Conservation (phyloP, 345 rosid species). For the Moricandia moricandioides region DNA sequence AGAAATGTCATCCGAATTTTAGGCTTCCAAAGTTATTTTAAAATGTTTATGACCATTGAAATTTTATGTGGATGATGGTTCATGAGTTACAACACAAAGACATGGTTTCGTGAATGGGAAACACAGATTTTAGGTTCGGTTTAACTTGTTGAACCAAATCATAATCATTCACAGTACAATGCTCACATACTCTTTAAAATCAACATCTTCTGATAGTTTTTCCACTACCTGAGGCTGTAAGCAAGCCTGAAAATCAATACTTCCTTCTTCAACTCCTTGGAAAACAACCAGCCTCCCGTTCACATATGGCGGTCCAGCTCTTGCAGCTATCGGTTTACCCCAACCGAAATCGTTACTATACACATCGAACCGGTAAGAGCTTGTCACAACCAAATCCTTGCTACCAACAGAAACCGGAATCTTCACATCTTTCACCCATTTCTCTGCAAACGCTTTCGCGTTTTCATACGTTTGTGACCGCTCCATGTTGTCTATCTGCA, state of each 20-base stretch:
- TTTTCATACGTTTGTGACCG: slow-evolving; percentile 30
- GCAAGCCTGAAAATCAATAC: slow-evolving; percentile 43
- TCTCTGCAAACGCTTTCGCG: slow-evolving; percentile 7
- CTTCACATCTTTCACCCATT: slow-evolving; percentile 34
- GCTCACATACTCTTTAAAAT: slow-evolving; percentile 25
- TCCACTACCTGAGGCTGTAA: slow-evolving; percentile 14
- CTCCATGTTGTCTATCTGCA: slow-evolving; percentile 22
- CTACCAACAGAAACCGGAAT: slow-evolving; percentile 19
- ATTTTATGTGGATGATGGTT: too few relatives aligned
- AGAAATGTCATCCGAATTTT: too few relatives aligned
- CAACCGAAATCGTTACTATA: slow-evolving; percentile 46
- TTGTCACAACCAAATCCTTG: slow-evolving; percentile 22
- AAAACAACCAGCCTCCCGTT: slow-evolving; percentile 41
- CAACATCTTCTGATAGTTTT: slow-evolving; percentile 12
- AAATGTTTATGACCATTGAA: too few relatives aligned
- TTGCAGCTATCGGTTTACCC: slow-evolving; percentile 44
- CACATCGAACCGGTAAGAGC: slow-evolving; percentile 39
- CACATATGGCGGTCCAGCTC: slow-evolving; percentile 37
- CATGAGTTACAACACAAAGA: too few relatives aligned
- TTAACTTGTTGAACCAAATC: neutral
- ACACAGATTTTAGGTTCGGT: neutral
- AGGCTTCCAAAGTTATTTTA: too few relatives aligned
- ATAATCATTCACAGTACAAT: neutral
- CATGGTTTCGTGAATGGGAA: too few relatives aligned
- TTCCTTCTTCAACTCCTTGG: slow-evolving; percentile 41